These are phyloP conservation scores for Solanum pinnatisectum DNA, from an alignment of 257 asterid species.

Conservation along the genomic window DNA sequence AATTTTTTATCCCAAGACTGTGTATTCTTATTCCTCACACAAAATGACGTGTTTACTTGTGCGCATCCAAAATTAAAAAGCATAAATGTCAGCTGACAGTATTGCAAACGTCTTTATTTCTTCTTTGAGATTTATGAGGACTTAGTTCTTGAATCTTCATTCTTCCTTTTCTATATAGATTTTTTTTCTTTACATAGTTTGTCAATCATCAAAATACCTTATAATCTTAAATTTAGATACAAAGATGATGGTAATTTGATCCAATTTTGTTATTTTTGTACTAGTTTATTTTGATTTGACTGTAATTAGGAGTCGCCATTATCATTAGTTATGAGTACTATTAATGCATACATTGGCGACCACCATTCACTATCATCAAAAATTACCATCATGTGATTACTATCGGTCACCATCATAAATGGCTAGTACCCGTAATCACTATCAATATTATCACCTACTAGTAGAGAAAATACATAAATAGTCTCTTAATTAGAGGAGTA, in stretches of 20 bases:
- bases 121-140: no score
- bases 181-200: background rate
- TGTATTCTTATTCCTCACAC: fast-evolving
- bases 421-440: background rate
- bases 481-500: no score
- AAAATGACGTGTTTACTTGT: background rate
- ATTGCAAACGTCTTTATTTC: no score
- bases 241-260: background rate
- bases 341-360: no score
- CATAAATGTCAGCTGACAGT: background rate
- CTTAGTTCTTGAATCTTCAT: background rate
- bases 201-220: background rate
- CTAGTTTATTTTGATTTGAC: background rate
- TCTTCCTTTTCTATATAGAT: background rate
- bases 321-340: background rate
- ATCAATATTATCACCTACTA: background rate
- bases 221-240: background rate
- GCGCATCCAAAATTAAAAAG: fast-evolving
- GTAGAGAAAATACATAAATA: no score
- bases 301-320: background rate
- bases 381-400: background rate
- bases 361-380: background rate
- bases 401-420: background rate
- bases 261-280: background rate
- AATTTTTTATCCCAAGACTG: no score